Base-by-base conservation (phyloP, 306 rosid genomes). In the Prunus davidiana region DNA sequence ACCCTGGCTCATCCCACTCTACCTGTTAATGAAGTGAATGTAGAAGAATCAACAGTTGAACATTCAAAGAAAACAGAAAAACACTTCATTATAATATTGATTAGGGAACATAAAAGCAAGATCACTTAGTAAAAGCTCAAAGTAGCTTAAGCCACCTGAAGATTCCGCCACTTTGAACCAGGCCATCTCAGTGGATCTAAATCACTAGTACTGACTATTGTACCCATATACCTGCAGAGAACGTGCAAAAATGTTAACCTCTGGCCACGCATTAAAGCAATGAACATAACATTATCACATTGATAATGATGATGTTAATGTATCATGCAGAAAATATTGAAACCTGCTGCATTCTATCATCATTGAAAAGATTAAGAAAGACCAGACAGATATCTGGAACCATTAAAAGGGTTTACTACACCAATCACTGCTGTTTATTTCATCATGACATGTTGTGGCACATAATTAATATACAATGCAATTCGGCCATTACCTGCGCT, bases 1-100 rank as follows among this genome's bases (percentile, higher is more conserved):
- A 96, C 19, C 99, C 99, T 15, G 98, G 97, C 78, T 96, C 99
- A 73, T 96, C 99, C 99, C 99, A 96, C 85, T 96, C 99, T 28
- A 91, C 93, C 97, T 93, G 88, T 80, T 56, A 55, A 66, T 16
- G 11, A 56, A 60, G 27, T 24, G 70, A 57, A n/a, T 3, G 51
- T 64, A 20, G 30, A 54, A 51, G 20, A 51, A 60, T 82, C 30
- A 27, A 72, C 30, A 16, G 10, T 50, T 41, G 18, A 81, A 51
- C 54, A 18, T 47, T 20, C 47, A 72, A 20, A 68, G 38, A 32
- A 20, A 25, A 63, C 45, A 64, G 64, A 75, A 27, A 58, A 65
- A 57, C 5, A 34, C 18, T n/a, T 54, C 13, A 4, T 25, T 25
- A 38, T 24, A n/a, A 18, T 61, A 25, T 14, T 30, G 12, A 32